Evolutionary conservation across 768 basidiomycete species (phyloP).

Genomic region (Serendipita sp.): DNA sequence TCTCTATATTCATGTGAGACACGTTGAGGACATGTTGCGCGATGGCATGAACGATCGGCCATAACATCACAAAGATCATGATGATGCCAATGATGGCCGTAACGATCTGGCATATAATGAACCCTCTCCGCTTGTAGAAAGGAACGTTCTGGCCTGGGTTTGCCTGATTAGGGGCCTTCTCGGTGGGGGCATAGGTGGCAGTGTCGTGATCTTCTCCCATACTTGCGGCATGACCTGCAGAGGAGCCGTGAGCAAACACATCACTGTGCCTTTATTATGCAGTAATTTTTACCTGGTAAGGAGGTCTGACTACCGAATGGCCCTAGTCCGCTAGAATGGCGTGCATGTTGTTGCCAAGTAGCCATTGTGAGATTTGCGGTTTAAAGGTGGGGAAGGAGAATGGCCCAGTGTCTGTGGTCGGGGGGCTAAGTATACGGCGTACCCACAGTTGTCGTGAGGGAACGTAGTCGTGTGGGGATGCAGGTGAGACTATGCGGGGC

Average conservation of each 20-base stretch:
- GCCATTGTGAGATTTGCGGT: not conserved
- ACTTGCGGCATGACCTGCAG: not conserved
- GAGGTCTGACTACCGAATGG: not conserved
- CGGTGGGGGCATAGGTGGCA: not conserved
- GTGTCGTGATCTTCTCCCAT: not conserved
- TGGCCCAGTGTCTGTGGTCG: too few relatives aligned
- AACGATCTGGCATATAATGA: conserved; percentile 43
- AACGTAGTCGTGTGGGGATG: not conserved
- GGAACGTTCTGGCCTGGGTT: conserved; percentile 18
- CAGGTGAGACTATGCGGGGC: too few relatives aligned
- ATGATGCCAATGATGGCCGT: conserved; percentile 38
- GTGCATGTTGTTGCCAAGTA: not conserved
- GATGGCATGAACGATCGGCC: conserved; percentile 52
- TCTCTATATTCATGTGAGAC: conserved; percentile 36
- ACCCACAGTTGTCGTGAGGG: not conserved
- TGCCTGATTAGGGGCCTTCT: not conserved
- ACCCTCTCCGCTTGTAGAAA: conserved; percentile 47
- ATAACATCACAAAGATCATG: conserved; percentile 49
- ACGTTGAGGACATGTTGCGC: conserved; percentile 47
- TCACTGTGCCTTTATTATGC: not conserved
- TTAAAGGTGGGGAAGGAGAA: not conserved
- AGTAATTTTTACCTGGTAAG: not conserved
- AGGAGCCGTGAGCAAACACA: not conserved
- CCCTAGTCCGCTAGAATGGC: not conserved
- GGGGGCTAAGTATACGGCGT: not conserved